phyloP scores from a whole-genome alignment of 1,284 basidiomycete genomes.

The Ustilago esculenta region DNA sequence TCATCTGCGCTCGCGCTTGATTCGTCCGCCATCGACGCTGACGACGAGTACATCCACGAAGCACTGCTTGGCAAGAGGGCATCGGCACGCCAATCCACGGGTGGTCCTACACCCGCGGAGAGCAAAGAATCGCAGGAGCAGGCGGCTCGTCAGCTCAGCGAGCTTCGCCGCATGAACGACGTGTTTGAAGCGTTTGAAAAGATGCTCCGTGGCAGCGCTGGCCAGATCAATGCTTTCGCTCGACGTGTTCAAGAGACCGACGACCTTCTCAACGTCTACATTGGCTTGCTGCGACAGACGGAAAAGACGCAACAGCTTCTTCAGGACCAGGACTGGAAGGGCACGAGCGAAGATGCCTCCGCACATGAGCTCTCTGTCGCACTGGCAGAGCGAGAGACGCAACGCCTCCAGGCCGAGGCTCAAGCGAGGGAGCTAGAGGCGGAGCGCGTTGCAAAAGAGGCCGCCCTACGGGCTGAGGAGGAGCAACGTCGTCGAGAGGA shows the following conservation, averaged over 20 bases:
- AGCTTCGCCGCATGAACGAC: slow-evolving; percentile 58
- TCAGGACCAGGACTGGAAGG: slow-evolving; percentile 59
- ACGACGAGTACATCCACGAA: slow-evolving; percentile 50
- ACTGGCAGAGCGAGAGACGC: slow-evolving; percentile 45
- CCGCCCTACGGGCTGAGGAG: slow-evolving; percentile 13
- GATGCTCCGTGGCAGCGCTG: slow-evolving; percentile 50
- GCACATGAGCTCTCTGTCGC: slow-evolving; percentile 43
- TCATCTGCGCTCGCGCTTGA: slow-evolving; percentile 6
- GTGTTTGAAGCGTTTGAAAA: slow-evolving; percentile 61
- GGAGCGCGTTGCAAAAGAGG: slow-evolving; percentile 21
- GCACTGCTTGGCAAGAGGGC: slow-evolving; percentile 41
- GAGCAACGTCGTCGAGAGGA: slow-evolving; percentile 18
- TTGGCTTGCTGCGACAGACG: slow-evolving; percentile 55
- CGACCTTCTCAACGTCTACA: slow-evolving; percentile 59
- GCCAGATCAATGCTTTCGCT: slow-evolving; percentile 62
- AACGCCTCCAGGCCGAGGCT: slow-evolving; percentile 38
- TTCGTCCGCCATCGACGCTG: slow-evolving; percentile 11
- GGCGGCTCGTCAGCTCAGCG: slow-evolving; percentile 51
- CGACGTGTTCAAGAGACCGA: slow-evolving; percentile 53
- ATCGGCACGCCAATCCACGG: slow-evolving; percentile 25
- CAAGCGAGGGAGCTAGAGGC: slow-evolving; percentile 30
- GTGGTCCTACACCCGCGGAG: slow-evolving; percentile 25
- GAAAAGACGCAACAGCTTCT: slow-evolving; percentile 57
- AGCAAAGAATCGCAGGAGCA: slow-evolving; percentile 51
- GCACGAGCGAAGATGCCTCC: slow-evolving; percentile 50